Evolutionary conservation across 2,329 filamentous ascomycete species (phyloP).

Genomic region (Amauroascus niger): DNA sequence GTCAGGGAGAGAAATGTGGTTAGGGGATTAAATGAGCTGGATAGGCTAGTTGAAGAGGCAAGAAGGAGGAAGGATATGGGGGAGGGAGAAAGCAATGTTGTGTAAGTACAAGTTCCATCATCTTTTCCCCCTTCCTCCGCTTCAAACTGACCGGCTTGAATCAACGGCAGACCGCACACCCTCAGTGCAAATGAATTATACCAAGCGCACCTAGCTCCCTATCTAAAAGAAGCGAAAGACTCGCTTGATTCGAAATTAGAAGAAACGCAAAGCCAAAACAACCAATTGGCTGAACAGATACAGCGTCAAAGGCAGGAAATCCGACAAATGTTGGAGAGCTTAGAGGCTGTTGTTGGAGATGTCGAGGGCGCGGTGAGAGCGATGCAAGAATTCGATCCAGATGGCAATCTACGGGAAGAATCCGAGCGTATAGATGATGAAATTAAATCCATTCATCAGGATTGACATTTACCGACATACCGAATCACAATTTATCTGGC

Average conservation of each 20-base stretch:
- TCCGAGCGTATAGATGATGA: slow-evolving; percentile 38
- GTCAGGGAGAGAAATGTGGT: slow-evolving; percentile 48
- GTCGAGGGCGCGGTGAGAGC: slow-evolving; percentile 43
- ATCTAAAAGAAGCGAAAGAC: slow-evolving; percentile 43
- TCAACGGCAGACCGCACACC: slow-evolving; percentile 45
- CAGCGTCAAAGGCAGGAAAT: slow-evolving; percentile 49
- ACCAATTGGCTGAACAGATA: slow-evolving; percentile 43
- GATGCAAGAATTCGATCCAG: slow-evolving; percentile 31
- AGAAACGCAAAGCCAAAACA: slow-evolving; percentile 44
- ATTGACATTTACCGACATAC: slow-evolving; percentile 18
- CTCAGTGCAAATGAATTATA: slow-evolving; percentile 49
- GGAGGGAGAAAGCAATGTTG: slow-evolving; percentile 32
- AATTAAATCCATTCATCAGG: slow-evolving; percentile 24
- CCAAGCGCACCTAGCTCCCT: slow-evolving; percentile 50
- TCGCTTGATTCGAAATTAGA: slow-evolving; percentile 43
- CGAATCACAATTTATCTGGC: no score
- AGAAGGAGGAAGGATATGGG: slow-evolving; percentile 42
- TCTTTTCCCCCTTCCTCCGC: slow-evolving; percentile 1
- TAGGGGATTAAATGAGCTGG: slow-evolving; percentile 50
- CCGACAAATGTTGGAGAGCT: slow-evolving; percentile 43
- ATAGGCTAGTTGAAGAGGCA: slow-evolving; percentile 51
- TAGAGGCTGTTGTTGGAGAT: slow-evolving; percentile 50
- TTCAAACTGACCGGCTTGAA: neutral
- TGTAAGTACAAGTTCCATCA: slow-evolving; percentile 40
- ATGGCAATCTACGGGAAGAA: slow-evolving; percentile 34